Percentiles rank a stretch among this genome's conserved stretches.
These are phyloP conservation scores for Mantamonas sphyraenae DNA, from an alignment of 78 protist species.

Conservation along the genomic window DNA sequence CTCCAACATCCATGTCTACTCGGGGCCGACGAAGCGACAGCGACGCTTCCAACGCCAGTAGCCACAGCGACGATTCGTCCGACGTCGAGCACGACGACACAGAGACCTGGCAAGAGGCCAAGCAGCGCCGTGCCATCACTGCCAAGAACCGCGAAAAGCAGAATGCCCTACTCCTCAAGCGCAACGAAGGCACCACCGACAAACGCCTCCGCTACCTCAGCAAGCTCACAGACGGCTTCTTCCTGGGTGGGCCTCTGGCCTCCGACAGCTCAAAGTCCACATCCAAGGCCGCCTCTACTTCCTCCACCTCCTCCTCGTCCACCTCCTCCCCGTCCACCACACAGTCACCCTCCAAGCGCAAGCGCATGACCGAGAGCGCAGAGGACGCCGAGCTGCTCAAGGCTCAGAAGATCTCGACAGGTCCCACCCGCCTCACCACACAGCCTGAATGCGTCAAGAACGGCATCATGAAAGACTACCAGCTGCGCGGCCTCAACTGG, in stretches of 20 bases:
- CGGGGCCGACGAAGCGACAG: no score
- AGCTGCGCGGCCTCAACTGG: constrained; percentile 91
- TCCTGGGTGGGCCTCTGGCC: no score
- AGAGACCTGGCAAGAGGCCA: no score
- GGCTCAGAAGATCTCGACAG: neutral
- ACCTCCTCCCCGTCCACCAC: neutral
- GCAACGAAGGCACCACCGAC: neutral
- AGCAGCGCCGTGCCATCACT: neutral
- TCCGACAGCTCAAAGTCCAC: no score
- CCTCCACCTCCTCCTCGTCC: neutral
- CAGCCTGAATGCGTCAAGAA: neutral
- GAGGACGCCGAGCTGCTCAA: constrained; percentile 1
- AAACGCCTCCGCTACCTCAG: neutral
- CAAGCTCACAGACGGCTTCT: neutral
- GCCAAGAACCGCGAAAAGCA: neutral
- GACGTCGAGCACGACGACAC: no score
- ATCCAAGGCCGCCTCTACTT: no score
- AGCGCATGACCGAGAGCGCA: neutral
- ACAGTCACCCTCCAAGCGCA: neutral
- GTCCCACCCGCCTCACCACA: neutral
- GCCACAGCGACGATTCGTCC: no score
- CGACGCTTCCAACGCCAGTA: no score
- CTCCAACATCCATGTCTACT: no score
- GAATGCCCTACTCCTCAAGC: neutral
- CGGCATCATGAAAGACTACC: constrained; percentile 86